phyloP scores from a whole-genome alignment of 495 filamentous ascomycete genomes.

The Stereocaulon alpinum region DNA sequence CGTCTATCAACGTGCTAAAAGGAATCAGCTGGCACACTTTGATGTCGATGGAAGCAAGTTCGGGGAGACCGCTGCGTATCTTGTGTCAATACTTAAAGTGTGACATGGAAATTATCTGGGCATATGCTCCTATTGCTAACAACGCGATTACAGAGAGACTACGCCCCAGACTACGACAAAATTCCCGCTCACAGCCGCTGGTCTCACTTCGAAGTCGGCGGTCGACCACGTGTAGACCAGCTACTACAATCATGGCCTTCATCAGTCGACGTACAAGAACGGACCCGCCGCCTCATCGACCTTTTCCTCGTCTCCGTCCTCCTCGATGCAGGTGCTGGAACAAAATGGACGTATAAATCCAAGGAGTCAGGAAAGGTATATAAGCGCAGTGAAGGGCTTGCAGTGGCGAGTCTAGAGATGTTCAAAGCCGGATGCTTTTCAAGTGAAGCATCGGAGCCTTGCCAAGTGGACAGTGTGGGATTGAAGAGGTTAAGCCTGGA shows the following conservation, averaged over 20 bases:
- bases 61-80: slow-evolving; percentile 76
- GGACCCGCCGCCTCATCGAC: slow-evolving; percentile 54
- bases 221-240: slow-evolving; percentile 54
- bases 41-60: slow-evolving; percentile 87
- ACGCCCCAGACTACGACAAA: slow-evolving; percentile 68
- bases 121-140: slow-evolving; percentile 11
- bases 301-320: slow-evolving; percentile 60
- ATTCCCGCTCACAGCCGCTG: slow-evolving; percentile 68
- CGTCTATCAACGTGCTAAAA: slow-evolving; percentile 65
- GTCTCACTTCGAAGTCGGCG: slow-evolving; percentile 66
- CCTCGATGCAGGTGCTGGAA: slow-evolving; percentile 57
- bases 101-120: slow-evolving; percentile 8
- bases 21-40: slow-evolving; percentile 77
- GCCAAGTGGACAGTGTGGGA: slow-evolving; percentile 79
- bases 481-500: slow-evolving; percentile 66
- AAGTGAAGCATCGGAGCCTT: slow-evolving; percentile 66
- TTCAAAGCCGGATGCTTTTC: slow-evolving; percentile 93
- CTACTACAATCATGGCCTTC: slow-evolving; percentile 55
- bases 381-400: slow-evolving; percentile 81
- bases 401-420: slow-evolving; percentile 93
- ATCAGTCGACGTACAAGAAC: slow-evolving; percentile 49
- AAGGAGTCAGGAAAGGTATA: slow-evolving; percentile 81
- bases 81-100: slow-evolving; percentile 96
- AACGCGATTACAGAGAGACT: slow-evolving; percentile 59
- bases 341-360: slow-evolving; percentile 71